phyloP scores from a whole-genome alignment of 257 asterid species.

The Scutellaria barbata region DNA sequence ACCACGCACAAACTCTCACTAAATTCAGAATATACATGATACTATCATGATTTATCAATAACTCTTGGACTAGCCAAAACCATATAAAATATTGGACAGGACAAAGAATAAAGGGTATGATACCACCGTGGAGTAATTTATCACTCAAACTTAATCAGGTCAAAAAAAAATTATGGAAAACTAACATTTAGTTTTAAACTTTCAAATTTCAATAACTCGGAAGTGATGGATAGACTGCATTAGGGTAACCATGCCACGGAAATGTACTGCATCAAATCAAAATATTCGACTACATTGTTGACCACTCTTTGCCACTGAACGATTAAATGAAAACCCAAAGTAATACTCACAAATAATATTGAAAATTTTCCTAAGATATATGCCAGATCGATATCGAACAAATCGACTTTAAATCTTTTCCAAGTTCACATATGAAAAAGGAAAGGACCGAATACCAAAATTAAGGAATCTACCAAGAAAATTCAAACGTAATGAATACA shows the following conservation, averaged over 20 bases:
- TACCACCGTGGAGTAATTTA: neutral
- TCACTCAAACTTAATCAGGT: constrained; percentile 5
- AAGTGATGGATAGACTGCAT: neutral
- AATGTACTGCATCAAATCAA: constrained; percentile 12
- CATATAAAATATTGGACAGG: neutral
- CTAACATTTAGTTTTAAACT: neutral
- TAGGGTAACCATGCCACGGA: constrained; percentile 1
- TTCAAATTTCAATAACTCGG: neutral
- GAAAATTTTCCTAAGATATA: neutral
- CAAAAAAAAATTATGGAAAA: neutral
- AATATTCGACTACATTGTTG: neutral
- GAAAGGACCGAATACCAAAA: neutral
- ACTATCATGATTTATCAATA: neutral
- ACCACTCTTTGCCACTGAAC: neutral
- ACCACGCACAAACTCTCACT: constrained; percentile 15
- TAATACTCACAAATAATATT: constrained; percentile 9
- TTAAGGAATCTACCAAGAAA: neutral
- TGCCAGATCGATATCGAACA: neutral
- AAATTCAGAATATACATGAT: neutral
- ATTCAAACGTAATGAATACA: constrained; percentile 5
- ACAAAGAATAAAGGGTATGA: neutral
- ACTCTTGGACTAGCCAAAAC: neutral
- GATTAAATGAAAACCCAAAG: constrained; percentile 9
- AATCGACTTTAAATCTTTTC: constrained; percentile 3
- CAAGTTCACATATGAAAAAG: neutral